These are phyloP conservation scores for Baorangia bicolor DNA, from an alignment of 768 basidiomycete genomes.

Conservation along the genomic window DNA sequence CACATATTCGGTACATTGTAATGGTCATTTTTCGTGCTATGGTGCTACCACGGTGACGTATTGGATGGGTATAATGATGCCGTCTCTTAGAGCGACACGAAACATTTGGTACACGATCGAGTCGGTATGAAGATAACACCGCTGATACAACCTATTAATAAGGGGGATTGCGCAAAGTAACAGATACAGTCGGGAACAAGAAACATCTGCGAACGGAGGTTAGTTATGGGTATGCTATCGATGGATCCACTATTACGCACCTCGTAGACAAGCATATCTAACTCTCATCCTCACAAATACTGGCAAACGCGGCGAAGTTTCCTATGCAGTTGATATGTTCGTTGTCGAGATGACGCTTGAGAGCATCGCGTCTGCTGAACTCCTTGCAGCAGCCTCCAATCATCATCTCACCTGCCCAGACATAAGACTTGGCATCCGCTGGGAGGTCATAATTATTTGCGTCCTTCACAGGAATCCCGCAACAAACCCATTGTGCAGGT, in stretches of 20 bases:
- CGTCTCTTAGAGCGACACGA: neutral
- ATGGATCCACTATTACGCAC: slow-evolving; percentile 2
- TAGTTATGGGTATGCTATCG: neutral
- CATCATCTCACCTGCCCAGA: slow-evolving; percentile 31
- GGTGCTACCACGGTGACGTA: slow-evolving; percentile 7
- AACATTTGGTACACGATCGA: slow-evolving; percentile 11
- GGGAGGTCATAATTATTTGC: slow-evolving; percentile 23
- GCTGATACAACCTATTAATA: slow-evolving; percentile 8
- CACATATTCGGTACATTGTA: neutral
- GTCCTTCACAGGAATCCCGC: slow-evolving; percentile 32
- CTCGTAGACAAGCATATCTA: slow-evolving; percentile 6
- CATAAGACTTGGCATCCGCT: slow-evolving; percentile 23
- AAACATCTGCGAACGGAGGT: slow-evolving; percentile 7
- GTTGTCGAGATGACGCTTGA: slow-evolving; percentile 41
- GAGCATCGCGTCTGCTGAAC: slow-evolving; percentile 40
- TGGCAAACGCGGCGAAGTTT: slow-evolving; percentile 30
- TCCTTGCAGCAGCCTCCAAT: slow-evolving; percentile 39
- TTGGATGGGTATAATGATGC: slow-evolving; percentile 13
- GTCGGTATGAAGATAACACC: slow-evolving; percentile 7
- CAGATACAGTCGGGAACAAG: slow-evolving; percentile 5
- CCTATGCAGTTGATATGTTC: slow-evolving; percentile 35
- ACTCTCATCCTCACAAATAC: slow-evolving; percentile 25
- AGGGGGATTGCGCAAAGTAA: neutral
- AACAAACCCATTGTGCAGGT: slow-evolving; percentile 39
- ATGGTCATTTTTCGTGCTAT: slow-evolving; percentile 11